Evolutionary conservation across 139 green algal genomes (phyloP), one percentile per base, ranked within the genome.

Genomic region (Zygnema cylindricum): DNA sequence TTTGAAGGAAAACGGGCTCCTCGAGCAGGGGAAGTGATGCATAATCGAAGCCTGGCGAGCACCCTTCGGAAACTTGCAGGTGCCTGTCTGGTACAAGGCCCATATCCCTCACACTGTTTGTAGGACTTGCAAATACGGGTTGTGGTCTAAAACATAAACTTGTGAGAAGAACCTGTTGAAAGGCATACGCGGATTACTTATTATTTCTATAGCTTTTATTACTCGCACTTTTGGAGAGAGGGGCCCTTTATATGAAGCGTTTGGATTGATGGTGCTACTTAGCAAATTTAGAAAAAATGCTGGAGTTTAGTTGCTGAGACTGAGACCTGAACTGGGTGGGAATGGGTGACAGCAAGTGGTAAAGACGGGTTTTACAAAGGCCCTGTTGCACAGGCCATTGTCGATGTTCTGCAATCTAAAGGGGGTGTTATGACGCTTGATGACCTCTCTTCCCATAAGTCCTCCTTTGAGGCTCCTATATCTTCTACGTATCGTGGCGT

Each of bases 351-450:
- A 7, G 83, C 93, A 40, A 33, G 92, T 0, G 94, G 93, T 30
- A 93, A 93, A 86, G 41, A 90, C 0, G 94, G 93, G 2, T 96
- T 96, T 86, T 96, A 96, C 93, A 82, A 33, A 33, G 93, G 93
- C 2, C 82, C 78, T 1, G 89, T 94, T 41, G 94, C 92, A 21
- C 92, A 95, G 43, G 93, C 93, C 0, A 94, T 96, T 30, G 93
- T 95, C 42, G 69, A 90, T 57, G 92, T 91, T 2, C 69, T 96
- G 21, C 43, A 89, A 54, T 32, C 88, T 21, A 81, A 87, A 11
- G 92, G 92, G 0, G 93, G 94, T 35, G 91, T 96, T 22, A 71
- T 96, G 92, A 90, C 35, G 11, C 23, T 87, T 0, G 81, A 92
- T 0, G 94, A 96, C 82, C 87, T 96, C 22, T 82, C 55, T 0